Evolutionary conservation across 306 rosid genomes (phyloP), one percentile per base, ranked within the genome.

Genomic region (Albizia julibrissin): DNA sequence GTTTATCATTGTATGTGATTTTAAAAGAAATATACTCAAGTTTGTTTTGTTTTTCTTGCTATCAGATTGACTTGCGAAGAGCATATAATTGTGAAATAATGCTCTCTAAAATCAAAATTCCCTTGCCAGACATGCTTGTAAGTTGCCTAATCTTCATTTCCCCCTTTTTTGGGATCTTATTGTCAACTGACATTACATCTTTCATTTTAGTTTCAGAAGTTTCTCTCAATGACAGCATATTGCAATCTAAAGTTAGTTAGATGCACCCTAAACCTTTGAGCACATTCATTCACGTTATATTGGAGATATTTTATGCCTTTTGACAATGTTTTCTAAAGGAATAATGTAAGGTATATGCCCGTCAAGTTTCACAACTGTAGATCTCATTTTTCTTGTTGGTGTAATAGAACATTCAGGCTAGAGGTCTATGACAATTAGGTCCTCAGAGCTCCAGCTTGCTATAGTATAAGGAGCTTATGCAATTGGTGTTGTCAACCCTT

Each of bases 61-160:
- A 22, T 59, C 86, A 87, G 90, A 74, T 87, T 85, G 90, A 87
- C 81, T 73, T 87, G 85, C 88, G 90, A 40, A 87, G 90, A 79
- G 90, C 90, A 66, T 85, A 87, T 72, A 87, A 87, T 82, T 87
- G 90, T 80, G 90, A 87, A 73, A 87, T 87, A 79, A 87, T 87
- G 90, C 90, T 87, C 81, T 87, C 90, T 5, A 87, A 87, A 82
- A 72, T 87, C 83, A 87, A 87, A 80, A 87, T 87, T 79, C 90
- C 90, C 40, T 82, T 87, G 88, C 86, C 90, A 76, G 90, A 87
- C 22, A 87, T 87, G 90, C 88, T 87, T 76, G 90, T 87, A 82
- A 87, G 90, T 82, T 72, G 81, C 46, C 74, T 64, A 1, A 29
- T 74, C 37, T 77, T 81, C 72, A 34, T 19, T 81, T 79, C 1